Conservation (phyloP, 2,329 filamentous ascomycete species). For the Aphanocladium album region DNA sequence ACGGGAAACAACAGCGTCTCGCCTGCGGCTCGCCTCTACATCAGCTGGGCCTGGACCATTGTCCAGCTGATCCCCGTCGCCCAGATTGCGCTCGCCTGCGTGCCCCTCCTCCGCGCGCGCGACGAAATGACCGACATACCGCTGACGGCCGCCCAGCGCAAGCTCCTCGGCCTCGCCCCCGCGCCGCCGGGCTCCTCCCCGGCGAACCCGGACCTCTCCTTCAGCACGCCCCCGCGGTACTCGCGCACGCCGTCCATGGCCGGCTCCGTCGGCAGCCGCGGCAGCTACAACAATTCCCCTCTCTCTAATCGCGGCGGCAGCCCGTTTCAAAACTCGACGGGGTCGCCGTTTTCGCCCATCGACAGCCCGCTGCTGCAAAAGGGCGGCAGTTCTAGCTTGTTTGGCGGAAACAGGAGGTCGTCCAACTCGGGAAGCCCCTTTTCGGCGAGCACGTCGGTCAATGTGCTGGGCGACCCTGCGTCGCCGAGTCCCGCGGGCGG, state of each 20-base stretch:
- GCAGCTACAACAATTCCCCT: constrained; percentile 54
- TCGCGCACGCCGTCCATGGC: constrained; percentile 64
- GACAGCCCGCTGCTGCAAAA: constrained; percentile 62
- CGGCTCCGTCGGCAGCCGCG: constrained; percentile 56
- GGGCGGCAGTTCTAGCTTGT: constrained; percentile 22
- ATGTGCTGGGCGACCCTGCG: constrained; percentile 52
- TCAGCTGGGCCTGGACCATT: constrained; percentile 40
- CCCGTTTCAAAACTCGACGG: constrained; percentile 32
- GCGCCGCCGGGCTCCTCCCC: constrained; percentile 57
- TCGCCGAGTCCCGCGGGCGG: constrained; percentile 63
- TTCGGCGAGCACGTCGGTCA: constrained; percentile 42
- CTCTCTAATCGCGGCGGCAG: constrained; percentile 52
- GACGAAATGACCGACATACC: constrained; percentile 87
- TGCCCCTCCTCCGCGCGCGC: constrained; percentile 64
- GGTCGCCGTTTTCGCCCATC: constrained; percentile 42
- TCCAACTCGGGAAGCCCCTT: constrained; percentile 50
- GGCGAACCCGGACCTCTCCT: constrained; percentile 63
- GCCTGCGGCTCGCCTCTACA: constrained; percentile 29
- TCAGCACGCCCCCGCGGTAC: constrained; percentile 84
- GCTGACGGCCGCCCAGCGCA: constrained; percentile 70
- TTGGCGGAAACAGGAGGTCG: constrained; percentile 44
- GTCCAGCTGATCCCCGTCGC: constrained; percentile 55
- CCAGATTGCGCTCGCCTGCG: constrained; percentile 67
- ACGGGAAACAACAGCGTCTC: constrained; percentile 25
- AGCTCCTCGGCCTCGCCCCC: constrained; percentile 74